Percentiles rank a stretch among this genome's conserved stretches.
Evolutionary conservation across 2,329 filamentous ascomycete genomes (phyloP).

Genomic region (Arthroderma sp.): DNA sequence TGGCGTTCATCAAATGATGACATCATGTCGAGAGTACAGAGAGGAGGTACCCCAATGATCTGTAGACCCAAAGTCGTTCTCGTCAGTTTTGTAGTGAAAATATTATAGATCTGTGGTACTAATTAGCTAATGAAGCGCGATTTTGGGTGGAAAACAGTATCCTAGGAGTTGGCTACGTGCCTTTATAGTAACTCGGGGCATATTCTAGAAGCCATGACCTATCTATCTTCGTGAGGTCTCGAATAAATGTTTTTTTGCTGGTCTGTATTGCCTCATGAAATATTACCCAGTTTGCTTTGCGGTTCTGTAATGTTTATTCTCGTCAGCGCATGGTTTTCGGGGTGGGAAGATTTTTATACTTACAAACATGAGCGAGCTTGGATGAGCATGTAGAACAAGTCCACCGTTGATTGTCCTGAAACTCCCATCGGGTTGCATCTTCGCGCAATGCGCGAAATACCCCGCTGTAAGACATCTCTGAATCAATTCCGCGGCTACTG

Average conservation of each 20-base stretch:
- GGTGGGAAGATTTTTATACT: constrained; percentile 17
- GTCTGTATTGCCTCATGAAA: constrained; percentile 92
- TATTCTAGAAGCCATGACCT: constrained; percentile 87
- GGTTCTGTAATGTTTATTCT: constrained; percentile 41
- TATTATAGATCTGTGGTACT: too few species aligned
- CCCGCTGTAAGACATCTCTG: constrained; percentile 74
- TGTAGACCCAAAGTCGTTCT: too few species aligned
- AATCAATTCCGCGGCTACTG: constrained; percentile 57
- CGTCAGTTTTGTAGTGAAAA: too few species aligned
- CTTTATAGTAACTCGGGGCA: constrained; percentile 67
- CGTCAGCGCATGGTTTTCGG: background rate
- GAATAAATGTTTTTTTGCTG: constrained; percentile 73
- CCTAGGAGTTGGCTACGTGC: constrained; percentile 25
- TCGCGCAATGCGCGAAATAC: constrained; percentile 85
- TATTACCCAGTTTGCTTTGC: constrained; percentile 91
- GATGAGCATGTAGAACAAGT: constrained; percentile 71
- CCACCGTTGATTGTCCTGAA: constrained; percentile 76
- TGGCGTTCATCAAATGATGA: too few species aligned
- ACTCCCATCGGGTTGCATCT: constrained; percentile 85
- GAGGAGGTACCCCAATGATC: too few species aligned
- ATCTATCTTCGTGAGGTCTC: constrained; percentile 86
- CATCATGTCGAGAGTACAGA: too few species aligned
- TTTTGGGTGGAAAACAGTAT: background rate
- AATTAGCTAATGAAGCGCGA: too few species aligned
- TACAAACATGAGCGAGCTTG: constrained; percentile 79